These are phyloP conservation scores for Coemansia sp. DNA, from an alignment of 192 early-diverging fungal genomes.

Conservation along the genomic window DNA sequence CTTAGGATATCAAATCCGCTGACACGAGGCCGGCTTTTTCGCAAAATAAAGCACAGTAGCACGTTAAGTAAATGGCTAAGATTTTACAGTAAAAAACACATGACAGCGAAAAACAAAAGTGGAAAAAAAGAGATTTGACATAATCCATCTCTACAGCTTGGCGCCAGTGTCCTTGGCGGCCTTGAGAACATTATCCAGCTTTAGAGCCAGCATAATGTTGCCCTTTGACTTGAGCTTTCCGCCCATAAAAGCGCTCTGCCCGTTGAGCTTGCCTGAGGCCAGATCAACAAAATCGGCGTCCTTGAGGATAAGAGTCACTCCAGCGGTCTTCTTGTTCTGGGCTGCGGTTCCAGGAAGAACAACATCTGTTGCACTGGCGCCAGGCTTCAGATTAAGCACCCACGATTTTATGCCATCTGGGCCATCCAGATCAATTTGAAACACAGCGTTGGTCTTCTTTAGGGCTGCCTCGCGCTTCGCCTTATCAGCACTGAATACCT, in stretches of 20 bases:
- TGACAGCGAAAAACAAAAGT: neutral
- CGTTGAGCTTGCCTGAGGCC: constrained; percentile 81
- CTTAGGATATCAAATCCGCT: no score
- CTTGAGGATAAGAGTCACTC: constrained; percentile 67
- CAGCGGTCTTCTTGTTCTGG: constrained; percentile 65
- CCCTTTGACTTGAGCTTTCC: constrained; percentile 89
- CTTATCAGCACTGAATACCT: constrained; percentile 59
- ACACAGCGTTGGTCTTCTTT: constrained; percentile 79
- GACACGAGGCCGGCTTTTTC: no score
- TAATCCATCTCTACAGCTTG: constrained; percentile 58
- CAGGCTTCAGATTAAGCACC: constrained; percentile 85
- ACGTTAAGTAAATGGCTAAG: neutral
- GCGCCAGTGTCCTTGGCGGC: constrained; percentile 56
- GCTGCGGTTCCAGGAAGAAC: constrained; percentile 59
- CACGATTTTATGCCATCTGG: constrained; percentile 71
- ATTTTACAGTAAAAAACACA: constrained; percentile 1
- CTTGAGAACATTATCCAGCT: constrained; percentile 70
- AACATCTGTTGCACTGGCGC: constrained; percentile 59
- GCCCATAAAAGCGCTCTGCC: constrained; percentile 88
- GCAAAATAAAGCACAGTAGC: no score
- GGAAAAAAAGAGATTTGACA: neutral
- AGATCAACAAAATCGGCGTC: constrained; percentile 85
- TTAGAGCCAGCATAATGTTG: constrained; percentile 72
- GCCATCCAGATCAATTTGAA: constrained; percentile 84
- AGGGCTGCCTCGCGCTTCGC: constrained; percentile 65